Percentiles rank a stretch among this genome's conserved stretches.
Conservation (phyloP, 768 basidiomycete species). For the Tylopilus subfusipes region DNA sequence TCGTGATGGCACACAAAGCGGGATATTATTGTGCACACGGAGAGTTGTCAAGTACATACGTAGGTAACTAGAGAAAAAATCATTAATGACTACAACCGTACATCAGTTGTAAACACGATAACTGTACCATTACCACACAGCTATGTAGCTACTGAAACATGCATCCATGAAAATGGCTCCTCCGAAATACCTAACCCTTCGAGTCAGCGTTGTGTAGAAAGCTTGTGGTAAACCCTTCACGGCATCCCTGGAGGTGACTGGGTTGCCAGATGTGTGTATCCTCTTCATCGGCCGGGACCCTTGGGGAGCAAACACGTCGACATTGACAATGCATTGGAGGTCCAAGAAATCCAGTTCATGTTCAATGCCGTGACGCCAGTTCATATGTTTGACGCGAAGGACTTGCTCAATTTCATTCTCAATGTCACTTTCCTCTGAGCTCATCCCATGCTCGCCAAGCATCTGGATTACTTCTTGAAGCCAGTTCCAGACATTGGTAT, state of each 20-base stretch:
- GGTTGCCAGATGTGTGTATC: too few relatives aligned
- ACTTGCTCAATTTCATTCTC: background rate
- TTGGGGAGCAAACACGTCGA: background rate
- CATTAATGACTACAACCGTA: too few relatives aligned
- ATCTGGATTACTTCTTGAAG: background rate
- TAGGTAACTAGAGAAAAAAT: too few relatives aligned
- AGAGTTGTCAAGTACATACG: too few relatives aligned
- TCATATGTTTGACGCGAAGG: background rate
- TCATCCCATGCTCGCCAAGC: too few relatives aligned
- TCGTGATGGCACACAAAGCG: too few relatives aligned
- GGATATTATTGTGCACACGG: too few relatives aligned
- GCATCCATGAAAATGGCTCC: background rate
- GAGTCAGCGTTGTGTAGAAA: background rate
- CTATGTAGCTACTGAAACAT: background rate
- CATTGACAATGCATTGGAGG: background rate
- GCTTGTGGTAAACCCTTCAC: background rate
- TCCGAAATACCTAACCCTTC: background rate
- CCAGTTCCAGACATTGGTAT: constrained; percentile 5
- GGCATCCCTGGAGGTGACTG: background rate
- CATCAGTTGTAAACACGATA: too few relatives aligned
- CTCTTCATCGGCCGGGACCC: background rate
- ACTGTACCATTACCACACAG: too few relatives aligned
- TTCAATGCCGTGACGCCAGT: background rate
- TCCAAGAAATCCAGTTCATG: background rate
- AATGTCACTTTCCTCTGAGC: constrained; percentile 10